Evolutionary conservation across 1,284 basidiomycete species (phyloP), one percentile per base, ranked within the genome.

Genomic region (Melampsora americana): DNA sequence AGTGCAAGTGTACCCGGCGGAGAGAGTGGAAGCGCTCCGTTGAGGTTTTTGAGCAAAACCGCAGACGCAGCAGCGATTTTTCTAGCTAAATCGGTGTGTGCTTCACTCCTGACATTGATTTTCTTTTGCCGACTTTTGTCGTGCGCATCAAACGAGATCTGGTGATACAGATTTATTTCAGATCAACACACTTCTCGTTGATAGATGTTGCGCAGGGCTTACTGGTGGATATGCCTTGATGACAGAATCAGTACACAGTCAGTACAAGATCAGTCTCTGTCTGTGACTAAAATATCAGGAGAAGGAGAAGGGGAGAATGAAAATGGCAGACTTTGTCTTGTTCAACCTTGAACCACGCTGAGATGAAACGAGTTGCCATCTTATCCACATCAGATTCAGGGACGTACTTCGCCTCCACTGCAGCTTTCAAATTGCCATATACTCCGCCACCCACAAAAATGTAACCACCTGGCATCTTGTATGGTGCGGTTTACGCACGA

Each of bases 1-100:
- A 78, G 62, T 2, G 66, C 75, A 32, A 77, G 28, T 6, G 60
- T 60, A n/a, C 26, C 64, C 20, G 76, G 76, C 14, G 68, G 59
- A 42, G 78, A 77, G 11, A 80, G 78, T 6, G 79, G 79, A 12
- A 80, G 76, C 59, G 46, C 28, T 53, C 78, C 74, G 66, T 75
- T 65, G 12, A 32, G 70, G 79, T 81, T 81, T 69, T 81, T 81
- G 69, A 81, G 72, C 28, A 81, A 66, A 18, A 79, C 79, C 44
- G 80, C 78, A 20, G 78, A 78, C 23, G 79, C 80, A 20, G 59
- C 75, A 7, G 80, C 80, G 30, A 81, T 79, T 61, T 79, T 64
- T 30, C 79, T 70, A 28, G 80, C 79, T 65, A 80, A 62, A 69
- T 79, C 61, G 39, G 66, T 59, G n/a, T 59, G 53, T 12, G 53